Conservation (phyloP, 805 yeast genomes). For the Lachancea sp. region DNA sequence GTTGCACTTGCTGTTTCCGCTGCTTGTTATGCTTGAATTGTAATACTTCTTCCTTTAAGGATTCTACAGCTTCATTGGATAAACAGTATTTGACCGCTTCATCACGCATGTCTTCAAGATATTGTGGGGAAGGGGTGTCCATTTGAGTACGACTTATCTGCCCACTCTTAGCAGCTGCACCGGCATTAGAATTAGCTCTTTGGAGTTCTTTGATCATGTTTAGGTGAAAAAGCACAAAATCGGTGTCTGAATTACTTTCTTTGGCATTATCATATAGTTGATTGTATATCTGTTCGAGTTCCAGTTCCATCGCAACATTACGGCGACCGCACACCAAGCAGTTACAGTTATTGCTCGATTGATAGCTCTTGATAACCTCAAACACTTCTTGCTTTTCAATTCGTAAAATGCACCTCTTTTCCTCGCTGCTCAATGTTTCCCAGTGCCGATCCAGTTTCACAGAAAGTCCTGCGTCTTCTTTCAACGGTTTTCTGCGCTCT, state of each 20-base stretch:
- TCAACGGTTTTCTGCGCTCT: slow-evolving; percentile 3
- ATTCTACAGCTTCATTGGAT: slow-evolving; percentile 22
- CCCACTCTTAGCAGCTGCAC: not conserved
- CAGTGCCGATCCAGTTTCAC: slow-evolving; percentile 42
- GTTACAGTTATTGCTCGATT: slow-evolving; percentile 46
- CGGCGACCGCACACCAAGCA: slow-evolving; percentile 77
- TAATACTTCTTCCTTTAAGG: slow-evolving; percentile 30
- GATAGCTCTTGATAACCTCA: slow-evolving; percentile 55
- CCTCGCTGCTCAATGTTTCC: slow-evolving; percentile 55
- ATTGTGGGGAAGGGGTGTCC: slow-evolving; percentile 7
- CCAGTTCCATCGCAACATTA: slow-evolving; percentile 64
- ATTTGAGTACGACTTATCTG: not conserved
- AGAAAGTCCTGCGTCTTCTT: slow-evolving; percentile 9
- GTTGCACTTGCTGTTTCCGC: slow-evolving; percentile 12
- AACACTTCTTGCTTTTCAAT: slow-evolving; percentile 66
- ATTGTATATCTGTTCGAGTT: slow-evolving; percentile 66
- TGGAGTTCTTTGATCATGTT: slow-evolving; percentile 32
- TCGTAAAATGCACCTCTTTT: slow-evolving; percentile 53
- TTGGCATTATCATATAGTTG: slow-evolving; percentile 52
- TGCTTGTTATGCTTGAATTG: slow-evolving; percentile 30
- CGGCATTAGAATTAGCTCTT: slow-evolving; percentile 17
- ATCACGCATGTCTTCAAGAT: slow-evolving; percentile 18
- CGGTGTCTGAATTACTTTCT: slow-evolving; percentile 28
- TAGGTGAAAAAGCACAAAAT: slow-evolving; percentile 30
- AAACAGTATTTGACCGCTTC: slow-evolving; percentile 23